A percentile compares a stretch with the other conserved stretches of the same genome.
These are phyloP conservation scores for Kazachstania bromeliacearum DNA, from an alignment of 805 yeast species.

Conservation along the genomic window DNA sequence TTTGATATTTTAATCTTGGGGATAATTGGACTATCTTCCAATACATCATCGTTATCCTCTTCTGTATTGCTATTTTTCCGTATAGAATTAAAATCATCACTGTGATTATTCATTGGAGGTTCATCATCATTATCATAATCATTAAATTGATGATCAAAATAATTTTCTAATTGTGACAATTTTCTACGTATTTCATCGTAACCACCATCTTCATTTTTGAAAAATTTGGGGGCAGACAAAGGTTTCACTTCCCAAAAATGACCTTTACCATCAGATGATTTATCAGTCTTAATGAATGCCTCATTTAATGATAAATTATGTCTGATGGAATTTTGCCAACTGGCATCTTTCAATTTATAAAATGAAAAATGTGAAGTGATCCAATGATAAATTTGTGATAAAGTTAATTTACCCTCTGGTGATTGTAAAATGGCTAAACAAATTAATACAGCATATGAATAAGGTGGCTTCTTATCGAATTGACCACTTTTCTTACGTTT, in stretches of 20 bases:
- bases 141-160: conserved; percentile 4
- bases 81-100: neutral
- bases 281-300: conserved; percentile 80
- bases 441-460: conserved; percentile 85
- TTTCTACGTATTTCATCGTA: conserved; percentile 17
- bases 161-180: conserved; percentile 14
- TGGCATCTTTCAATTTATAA: conserved; percentile 76
- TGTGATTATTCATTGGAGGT: neutral
- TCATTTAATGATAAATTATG: conserved; percentile 89
- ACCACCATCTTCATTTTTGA: conserved; percentile 37
- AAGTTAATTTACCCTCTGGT: conserved; percentile 44
- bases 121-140: neutral
- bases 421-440: conserved; percentile 18
- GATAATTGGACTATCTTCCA: neutral
- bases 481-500: conserved; percentile 12
- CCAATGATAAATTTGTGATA: conserved; percentile 87
- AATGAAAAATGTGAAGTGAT: conserved; percentile 76
- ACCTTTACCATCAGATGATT: conserved; percentile 77
- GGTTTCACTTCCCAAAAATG: conserved; percentile 87
- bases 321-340: conserved; percentile 97
- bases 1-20: neutral
- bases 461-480: conserved; percentile 63
- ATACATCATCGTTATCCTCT: neutral
- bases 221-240: conserved; percentile 76
- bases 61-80: neutral